Conservation (phyloP, 2,329 filamentous ascomycete species). For the Ilyonectria sp. region DNA sequence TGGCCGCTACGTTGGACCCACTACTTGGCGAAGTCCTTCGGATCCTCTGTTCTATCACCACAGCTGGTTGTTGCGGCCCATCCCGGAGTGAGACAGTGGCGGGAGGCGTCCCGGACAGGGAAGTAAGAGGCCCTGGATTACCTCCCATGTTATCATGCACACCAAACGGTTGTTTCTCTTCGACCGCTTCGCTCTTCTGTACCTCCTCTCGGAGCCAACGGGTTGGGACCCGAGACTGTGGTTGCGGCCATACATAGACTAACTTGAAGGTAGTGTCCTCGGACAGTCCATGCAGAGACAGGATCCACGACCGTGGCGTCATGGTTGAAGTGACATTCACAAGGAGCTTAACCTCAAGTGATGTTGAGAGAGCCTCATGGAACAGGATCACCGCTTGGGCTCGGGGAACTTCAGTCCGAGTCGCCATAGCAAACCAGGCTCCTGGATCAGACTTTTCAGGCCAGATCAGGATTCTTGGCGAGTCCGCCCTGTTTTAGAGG, state of each 20-base stretch:
- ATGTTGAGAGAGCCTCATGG: not conserved
- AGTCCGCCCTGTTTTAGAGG: not conserved
- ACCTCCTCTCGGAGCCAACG: too few species aligned
- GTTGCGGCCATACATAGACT: not conserved
- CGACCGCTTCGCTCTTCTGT: too few species aligned
- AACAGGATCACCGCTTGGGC: not conserved
- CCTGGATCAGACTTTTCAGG: not conserved
- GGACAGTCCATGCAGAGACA: not conserved
- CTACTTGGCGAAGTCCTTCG: not conserved
- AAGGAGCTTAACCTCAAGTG: not conserved
- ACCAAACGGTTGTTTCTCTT: not conserved
- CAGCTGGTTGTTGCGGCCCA: slow-evolving; percentile 17
- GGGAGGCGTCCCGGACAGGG: not conserved
- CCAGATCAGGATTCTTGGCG: not conserved
- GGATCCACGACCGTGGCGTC: slow-evolving; percentile 10
- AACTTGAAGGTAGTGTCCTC: not conserved
- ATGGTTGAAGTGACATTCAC: not conserved
- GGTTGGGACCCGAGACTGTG: not conserved
- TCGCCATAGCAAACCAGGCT: not conserved
- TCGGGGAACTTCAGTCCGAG: not conserved
- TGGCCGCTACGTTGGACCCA: not conserved
- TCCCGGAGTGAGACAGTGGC: not conserved
- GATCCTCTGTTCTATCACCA: slow-evolving; percentile 7
- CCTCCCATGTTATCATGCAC: not conserved
- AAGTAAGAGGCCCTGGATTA: not conserved